Evolutionary conservation across 2,329 filamentous ascomycete genomes (phyloP).

Genomic region (Macrophomina pseudophaseolina): DNA sequence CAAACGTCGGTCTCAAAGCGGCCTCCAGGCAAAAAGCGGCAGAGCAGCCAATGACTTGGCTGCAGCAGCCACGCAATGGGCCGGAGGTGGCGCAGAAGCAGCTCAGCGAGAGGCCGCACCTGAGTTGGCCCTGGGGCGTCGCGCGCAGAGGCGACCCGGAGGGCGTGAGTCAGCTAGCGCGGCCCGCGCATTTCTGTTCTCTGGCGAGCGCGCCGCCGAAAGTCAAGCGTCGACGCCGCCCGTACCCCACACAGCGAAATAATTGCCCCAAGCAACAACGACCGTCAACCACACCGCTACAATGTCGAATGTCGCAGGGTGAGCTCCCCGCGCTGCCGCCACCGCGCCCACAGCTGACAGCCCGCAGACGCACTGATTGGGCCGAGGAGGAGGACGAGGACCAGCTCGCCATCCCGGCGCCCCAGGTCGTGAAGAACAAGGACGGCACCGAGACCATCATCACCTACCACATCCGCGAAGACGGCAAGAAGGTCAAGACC

Average conservation of each 20-base stretch:
- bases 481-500: slow-evolving; percentile 95
- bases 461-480: slow-evolving; percentile 87
- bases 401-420: slow-evolving; percentile 81
- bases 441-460: slow-evolving; percentile 97
- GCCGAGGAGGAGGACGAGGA: slow-evolving; percentile 88
- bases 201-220: slow-evolving; percentile 5
- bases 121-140: no score
- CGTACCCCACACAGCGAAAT: slow-evolving; percentile 26
- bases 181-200: not conserved
- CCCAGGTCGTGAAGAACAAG: slow-evolving; percentile 93
- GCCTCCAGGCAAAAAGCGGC: not conserved
- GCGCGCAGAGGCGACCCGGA: slow-evolving; percentile 2
- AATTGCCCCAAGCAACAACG: slow-evolving; percentile 17
- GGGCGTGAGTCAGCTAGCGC: slow-evolving; percentile 22
- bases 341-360: slow-evolving; percentile 3
- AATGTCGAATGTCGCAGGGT: slow-evolving; percentile 48
- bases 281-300: slow-evolving; percentile 23
- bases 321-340: slow-evolving; percentile 25
- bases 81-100: no score
- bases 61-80: no score
- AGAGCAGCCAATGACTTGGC: no score
- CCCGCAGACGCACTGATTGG: slow-evolving; percentile 74
- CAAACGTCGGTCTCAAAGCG: slow-evolving; percentile 6
- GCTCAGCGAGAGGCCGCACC: no score
- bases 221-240: slow-evolving; percentile 8